These are phyloP conservation scores for Alternaria incomplexa DNA, from an alignment of 2,329 filamentous ascomycete genomes.

Conservation along the genomic window DNA sequence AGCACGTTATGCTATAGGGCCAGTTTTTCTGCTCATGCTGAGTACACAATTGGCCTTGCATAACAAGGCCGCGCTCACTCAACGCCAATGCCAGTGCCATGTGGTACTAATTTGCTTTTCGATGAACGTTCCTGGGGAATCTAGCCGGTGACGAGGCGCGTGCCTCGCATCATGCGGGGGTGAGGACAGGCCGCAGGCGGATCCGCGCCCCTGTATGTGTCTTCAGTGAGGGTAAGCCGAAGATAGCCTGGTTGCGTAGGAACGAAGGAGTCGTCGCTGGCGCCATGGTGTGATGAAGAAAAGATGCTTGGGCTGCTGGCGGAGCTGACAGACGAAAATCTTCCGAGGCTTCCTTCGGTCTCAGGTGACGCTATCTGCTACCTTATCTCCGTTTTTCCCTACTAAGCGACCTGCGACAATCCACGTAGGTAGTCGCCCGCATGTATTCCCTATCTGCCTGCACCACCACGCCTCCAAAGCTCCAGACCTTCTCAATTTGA, in stretches of 20 bases:
- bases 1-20: constrained; percentile 21
- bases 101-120: constrained; percentile 21
- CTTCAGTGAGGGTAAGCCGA: constrained; percentile 32
- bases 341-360: neutral
- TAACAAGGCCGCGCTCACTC: constrained; percentile 14
- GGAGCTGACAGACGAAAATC: constrained; percentile 6
- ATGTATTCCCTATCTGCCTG: neutral
- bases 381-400: constrained; percentile 2
- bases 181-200: constrained; percentile 14
- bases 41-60: constrained; percentile 16
- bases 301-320: constrained; percentile 16
- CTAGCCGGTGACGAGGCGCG: constrained; percentile 31
- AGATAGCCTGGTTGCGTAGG: constrained; percentile 30
- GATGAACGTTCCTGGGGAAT: constrained; percentile 15
- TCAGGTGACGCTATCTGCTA: constrained; percentile 2
- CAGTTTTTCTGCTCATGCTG: neutral
- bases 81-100: constrained; percentile 14
- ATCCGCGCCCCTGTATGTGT: constrained; percentile 14
- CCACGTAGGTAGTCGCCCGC: neutral
- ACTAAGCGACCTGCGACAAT: neutral
- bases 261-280: constrained; percentile 12
- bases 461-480: constrained; percentile 1
- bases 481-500: neutral
- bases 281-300: constrained; percentile 29
- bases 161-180: constrained; percentile 32